phyloP scores from a whole-genome alignment of 345 rosid genomes.

The Eucalyptus guilfoylei region DNA sequence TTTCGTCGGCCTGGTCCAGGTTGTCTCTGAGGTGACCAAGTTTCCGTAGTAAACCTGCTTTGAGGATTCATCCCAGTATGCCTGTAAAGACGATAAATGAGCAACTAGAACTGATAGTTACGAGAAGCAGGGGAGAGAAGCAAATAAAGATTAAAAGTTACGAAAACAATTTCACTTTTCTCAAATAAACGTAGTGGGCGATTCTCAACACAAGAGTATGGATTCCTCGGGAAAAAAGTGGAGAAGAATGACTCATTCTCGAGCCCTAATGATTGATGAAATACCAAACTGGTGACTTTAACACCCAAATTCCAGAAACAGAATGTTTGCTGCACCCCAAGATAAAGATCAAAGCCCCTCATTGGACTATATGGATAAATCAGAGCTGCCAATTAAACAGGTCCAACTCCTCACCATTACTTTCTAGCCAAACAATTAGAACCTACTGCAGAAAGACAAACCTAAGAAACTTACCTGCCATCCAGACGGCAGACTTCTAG shows the following conservation, averaged over 20 bases:
- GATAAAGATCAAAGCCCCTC: background rate
- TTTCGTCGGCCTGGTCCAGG: constrained; percentile 49
- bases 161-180: background rate
- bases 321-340: background rate
- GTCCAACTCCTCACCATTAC: background rate
- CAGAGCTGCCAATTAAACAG: background rate
- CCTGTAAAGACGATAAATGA: constrained; percentile 7
- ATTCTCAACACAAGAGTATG: background rate
- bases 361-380: background rate
- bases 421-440: background rate
- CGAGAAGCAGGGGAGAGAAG: background rate
- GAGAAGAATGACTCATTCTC: background rate
- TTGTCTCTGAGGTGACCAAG: constrained; percentile 36
- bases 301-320: background rate
- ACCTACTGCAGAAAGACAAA: background rate
- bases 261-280: background rate
- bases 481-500: constrained; percentile 55
- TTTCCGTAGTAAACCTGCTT: constrained; percentile 61
- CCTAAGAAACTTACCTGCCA: constrained; percentile 58
- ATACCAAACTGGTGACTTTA: background rate
- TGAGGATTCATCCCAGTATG: constrained; percentile 46
- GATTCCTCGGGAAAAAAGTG: background rate
- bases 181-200: background rate
- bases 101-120: background rate
- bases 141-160: background rate